Evolutionary conservation across 2,329 filamentous ascomycete genomes (phyloP), one percentile per base, ranked within the genome.

Genomic region (Knufia petricola): DNA sequence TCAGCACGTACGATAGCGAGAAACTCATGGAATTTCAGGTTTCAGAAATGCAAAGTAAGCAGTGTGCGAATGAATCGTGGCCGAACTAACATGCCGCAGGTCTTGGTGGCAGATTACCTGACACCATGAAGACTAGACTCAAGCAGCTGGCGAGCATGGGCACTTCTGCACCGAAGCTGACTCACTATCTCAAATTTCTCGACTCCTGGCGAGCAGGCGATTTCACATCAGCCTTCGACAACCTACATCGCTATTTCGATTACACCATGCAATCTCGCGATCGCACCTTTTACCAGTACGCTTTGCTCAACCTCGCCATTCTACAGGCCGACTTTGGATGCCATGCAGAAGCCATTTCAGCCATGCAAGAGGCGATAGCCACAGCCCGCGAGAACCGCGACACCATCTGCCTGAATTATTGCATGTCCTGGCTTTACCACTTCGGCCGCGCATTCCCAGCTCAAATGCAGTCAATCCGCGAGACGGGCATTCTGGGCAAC

Each of bases 271-370:
- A 92, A 59, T 85, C 81, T 56, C 74, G 81, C 52, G 85, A 94
- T 59, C 82, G 85, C 20, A 78, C 85, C 3, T 89, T 89, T 59
- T 96, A 98, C 61, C 92, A 96, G 62, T 95, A 95, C 62, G 92
- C 92, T 0, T 70, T 96, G 12, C 81, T 98, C 61, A 95, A 95
- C 61, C 77, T 95, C 50, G 90, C 89, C 2, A 87, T 95, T 28
- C 76, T 96, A 3, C 90, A 98, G 61, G 87, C 89, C 13, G 92
- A 96, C 64, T 96, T 96, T 69, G 89, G 89, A 40, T 95, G 87
- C 62, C 83, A 88, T 63, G 78, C 80, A 34, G 89, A 96, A 66
- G 90, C 90, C 4, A 77, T 96, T n/a, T 79, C 87, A 9, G 86
- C 90, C 10, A 95, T 98, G 81, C 81, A 94, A 37, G 92, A 96